phyloP scores from a whole-genome alignment of 2,329 filamentous ascomycete genomes.

The Karstenula rhodostoma region DNA sequence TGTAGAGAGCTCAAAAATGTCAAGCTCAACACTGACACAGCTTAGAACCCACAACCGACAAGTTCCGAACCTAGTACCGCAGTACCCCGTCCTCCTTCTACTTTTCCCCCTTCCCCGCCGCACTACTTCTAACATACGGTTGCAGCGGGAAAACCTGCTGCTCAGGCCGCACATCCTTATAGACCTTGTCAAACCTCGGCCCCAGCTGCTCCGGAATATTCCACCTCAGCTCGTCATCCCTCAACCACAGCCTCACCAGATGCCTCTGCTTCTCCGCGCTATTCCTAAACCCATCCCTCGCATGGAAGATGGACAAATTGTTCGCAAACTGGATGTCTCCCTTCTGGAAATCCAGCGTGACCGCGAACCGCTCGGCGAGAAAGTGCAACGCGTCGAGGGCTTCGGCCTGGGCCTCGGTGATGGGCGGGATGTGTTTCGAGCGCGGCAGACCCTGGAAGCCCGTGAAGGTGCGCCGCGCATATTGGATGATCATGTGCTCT shows the following conservation, averaged over 20 bases:
- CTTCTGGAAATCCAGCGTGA: slow-evolving; percentile 50
- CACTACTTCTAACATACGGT: slow-evolving; percentile 32
- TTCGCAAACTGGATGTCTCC: slow-evolving; percentile 62
- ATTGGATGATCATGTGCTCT: slow-evolving; percentile 54
- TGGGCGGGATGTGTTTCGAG: slow-evolving; percentile 62
- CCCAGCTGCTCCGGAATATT: slow-evolving; percentile 50
- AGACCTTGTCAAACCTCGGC: slow-evolving; percentile 62
- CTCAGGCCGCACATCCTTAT: slow-evolving; percentile 60
- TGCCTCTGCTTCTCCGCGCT: slow-evolving; percentile 53
- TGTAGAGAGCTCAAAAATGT: too few species aligned
- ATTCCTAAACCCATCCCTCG: slow-evolving; percentile 57
- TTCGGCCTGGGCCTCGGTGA: slow-evolving; percentile 56
- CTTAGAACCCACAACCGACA: background rate
- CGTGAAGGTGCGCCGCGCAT: slow-evolving; percentile 49
- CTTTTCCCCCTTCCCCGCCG: slow-evolving; percentile 19
- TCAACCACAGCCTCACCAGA: slow-evolving; percentile 57
- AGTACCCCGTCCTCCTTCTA: background rate
- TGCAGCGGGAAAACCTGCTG: slow-evolving; percentile 66
- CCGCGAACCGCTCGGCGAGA: slow-evolving; percentile 48
- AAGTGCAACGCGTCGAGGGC: slow-evolving; percentile 58
- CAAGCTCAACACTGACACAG: too few species aligned
- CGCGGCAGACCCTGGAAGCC: slow-evolving; percentile 65
- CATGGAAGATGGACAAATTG: slow-evolving; percentile 62
- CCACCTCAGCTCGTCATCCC: slow-evolving; percentile 58
- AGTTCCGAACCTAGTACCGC: background rate